Base-by-base conservation (phyloP, 768 basidiomycete genomes). In the Amyloporia xantha region DNA sequence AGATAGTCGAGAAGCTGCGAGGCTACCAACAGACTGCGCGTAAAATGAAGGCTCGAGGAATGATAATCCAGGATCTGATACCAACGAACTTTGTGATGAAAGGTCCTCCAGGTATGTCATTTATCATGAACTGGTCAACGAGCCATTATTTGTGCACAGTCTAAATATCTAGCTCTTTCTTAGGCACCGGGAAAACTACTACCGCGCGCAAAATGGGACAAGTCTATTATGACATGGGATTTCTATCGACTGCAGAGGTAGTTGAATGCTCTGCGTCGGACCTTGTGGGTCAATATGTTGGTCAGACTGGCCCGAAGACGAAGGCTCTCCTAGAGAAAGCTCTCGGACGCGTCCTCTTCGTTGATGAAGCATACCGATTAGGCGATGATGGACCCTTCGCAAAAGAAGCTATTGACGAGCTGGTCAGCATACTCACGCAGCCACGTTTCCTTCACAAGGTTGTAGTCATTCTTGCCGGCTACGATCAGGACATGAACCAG, bases 351-450 rank as follows among this genome's bases (percentile, higher is more conserved):
- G 82, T 86, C 2, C 68, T 86, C 0, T 86, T 86, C 66, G 71
- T 86, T 44, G 84, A 86, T 47, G 84, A 86, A 52, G 84, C 84
- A 0, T 86, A 86, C 55, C 69, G 82, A 21, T 68, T 86, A 11
- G 61, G 70, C 6, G 70, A 81, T 41, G 70, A 81, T 41, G 83
- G 82, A 0, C 76, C 68, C 0, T 86, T 84, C 53, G 81, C 82
- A 1, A 71, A 82, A 59, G 85, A 86, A 60, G 85, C 84, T 5
- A 73, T 84, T 25, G 85, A 86, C 59, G 85, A 86, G 54, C 60
- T 86, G 23, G 84, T 86, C 7, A 75, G 74, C 5, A 59, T 80
- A 1, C 68, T 86, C 50, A 86, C 84, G 0, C 69, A 80, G 37
- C 74, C 78, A 2, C 66, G 62, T 36, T 86, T 74, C 66, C 71